A percentile compares a stretch with the other conserved stretches of the same genome.
Conservation (phyloP, 164 flowering plant species). For the Sedum album region DNA sequence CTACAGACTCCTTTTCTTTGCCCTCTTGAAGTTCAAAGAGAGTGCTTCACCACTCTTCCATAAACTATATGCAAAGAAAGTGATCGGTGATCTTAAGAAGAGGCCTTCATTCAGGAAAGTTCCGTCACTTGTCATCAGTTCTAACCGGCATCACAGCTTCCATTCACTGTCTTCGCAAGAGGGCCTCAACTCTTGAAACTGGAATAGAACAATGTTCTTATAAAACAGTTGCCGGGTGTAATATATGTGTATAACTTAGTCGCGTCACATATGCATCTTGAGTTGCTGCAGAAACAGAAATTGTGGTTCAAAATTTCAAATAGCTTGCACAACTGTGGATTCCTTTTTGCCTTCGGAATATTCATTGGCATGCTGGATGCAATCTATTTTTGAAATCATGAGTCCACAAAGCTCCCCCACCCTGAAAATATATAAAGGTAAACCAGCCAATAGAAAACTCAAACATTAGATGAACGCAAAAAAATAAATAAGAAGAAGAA, state of each 20-base stretch:
- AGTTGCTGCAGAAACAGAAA: neutral
- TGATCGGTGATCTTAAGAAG: conserved; percentile 35
- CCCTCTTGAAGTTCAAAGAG: conserved; percentile 54
- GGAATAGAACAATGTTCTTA: neutral
- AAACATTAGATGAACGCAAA: too few species aligned
- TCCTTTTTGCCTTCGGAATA: neutral
- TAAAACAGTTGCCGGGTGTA: neutral
- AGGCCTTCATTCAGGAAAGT: conserved; percentile 49
- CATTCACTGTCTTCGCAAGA: too few species aligned
- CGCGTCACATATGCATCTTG: neutral
- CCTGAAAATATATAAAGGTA: too few species aligned
- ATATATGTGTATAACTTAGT: neutral
- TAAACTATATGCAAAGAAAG: conserved; percentile 30
- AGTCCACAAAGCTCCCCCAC: too few species aligned
- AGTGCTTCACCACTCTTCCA: conserved; percentile 39
- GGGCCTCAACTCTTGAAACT: conserved; percentile 12
- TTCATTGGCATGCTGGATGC: too few species aligned
- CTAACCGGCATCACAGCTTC: conserved; percentile 29
- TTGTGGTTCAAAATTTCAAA: neutral
- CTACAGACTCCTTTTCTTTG: conserved; percentile 49
- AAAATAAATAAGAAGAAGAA: too few species aligned
- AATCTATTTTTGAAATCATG: too few species aligned
- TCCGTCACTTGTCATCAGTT: conserved; percentile 15
- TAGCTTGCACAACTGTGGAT: neutral
- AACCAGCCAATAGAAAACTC: too few species aligned